Percentiles rank a stretch among this genome's conserved stretches.
Conservation (phyloP, 441 rosid species). For the Eruca vesicaria region DNA sequence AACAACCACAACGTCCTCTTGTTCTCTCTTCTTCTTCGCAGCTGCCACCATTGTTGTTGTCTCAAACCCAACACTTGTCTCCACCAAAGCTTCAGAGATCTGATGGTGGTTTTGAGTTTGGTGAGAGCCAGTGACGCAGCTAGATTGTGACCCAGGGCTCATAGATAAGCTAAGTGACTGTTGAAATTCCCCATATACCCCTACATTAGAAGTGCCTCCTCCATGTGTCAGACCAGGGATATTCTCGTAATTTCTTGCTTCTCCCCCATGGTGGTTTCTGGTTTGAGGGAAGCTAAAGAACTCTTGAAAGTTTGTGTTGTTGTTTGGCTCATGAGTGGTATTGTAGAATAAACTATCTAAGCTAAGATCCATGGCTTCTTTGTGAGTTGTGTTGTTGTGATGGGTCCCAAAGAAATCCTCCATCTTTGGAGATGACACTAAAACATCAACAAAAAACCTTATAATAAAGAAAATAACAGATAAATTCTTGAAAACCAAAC, state of each 20-base stretch:
- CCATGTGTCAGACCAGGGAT: constrained; percentile 49
- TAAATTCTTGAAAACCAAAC: constrained; percentile 23
- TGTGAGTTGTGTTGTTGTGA: constrained; percentile 53
- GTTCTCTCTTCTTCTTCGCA: constrained; percentile 81
- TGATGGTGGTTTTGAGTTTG: constrained; percentile 40
- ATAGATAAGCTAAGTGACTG: constrained; percentile 92
- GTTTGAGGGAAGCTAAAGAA: constrained; percentile 39
- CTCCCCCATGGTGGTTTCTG: constrained; percentile 44
- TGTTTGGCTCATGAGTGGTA: constrained; percentile 41
- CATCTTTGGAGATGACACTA: constrained; percentile 79
- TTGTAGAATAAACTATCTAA: constrained; percentile 74
- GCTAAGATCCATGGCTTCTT: constrained; percentile 79
- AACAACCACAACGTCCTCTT: constrained; percentile 46
- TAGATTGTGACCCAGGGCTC: constrained; percentile 98
- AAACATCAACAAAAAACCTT: constrained; percentile 19
- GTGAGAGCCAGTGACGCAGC: constrained; percentile 73
- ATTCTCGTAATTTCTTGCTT: constrained; percentile 39
- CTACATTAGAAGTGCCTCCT: constrained; percentile 47
- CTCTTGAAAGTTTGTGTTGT: constrained; percentile 47
- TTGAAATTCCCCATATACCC: constrained; percentile 75
- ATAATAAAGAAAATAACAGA: not conserved
- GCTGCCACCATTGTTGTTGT: constrained; percentile 39
- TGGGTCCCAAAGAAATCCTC: constrained; percentile 95
- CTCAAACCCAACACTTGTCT: constrained; percentile 34
- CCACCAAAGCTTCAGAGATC: constrained; percentile 38